These are phyloP conservation scores for Coniochaeta ligniaria DNA, from an alignment of 2,329 filamentous ascomycete genomes.

Conservation along the genomic window DNA sequence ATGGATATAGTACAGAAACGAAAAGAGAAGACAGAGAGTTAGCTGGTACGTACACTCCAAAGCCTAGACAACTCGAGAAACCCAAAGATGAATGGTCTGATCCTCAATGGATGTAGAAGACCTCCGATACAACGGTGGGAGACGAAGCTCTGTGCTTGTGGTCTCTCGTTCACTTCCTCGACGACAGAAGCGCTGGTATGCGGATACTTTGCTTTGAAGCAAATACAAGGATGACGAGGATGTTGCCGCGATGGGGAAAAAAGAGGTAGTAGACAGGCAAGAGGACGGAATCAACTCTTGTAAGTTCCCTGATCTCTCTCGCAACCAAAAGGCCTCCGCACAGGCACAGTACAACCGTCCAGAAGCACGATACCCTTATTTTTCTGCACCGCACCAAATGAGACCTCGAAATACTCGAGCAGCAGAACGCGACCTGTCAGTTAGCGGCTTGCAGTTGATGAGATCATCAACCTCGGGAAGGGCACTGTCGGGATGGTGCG, in stretches of 20 bases:
- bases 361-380: not conserved
- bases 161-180: conserved; percentile 20
- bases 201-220: not conserved
- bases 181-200: not conserved
- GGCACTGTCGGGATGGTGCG: not conserved
- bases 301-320: not conserved
- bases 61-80: conserved; percentile 16
- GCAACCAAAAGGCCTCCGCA: not conserved
- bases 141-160: conserved; percentile 61
- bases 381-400: not conserved
- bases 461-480: not conserved
- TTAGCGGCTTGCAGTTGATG: not conserved
- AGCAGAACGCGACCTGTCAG: not conserved
- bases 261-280: not conserved
- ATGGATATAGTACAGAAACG: conserved; percentile 22
- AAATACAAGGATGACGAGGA: not conserved
- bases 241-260: not conserved
- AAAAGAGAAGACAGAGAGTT: conserved; percentile 33
- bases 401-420: not conserved
- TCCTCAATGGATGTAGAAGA: not conserved
- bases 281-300: not conserved
- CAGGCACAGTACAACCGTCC: not conserved
- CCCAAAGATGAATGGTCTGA: not conserved
- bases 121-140: conserved; percentile 19
- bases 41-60: conserved; percentile 50